A percentile compares a stretch with the other conserved stretches of the same genome.
Evolutionary conservation across 2,329 filamentous ascomycete genomes (phyloP).

Genomic region (Penicillium frequentans): DNA sequence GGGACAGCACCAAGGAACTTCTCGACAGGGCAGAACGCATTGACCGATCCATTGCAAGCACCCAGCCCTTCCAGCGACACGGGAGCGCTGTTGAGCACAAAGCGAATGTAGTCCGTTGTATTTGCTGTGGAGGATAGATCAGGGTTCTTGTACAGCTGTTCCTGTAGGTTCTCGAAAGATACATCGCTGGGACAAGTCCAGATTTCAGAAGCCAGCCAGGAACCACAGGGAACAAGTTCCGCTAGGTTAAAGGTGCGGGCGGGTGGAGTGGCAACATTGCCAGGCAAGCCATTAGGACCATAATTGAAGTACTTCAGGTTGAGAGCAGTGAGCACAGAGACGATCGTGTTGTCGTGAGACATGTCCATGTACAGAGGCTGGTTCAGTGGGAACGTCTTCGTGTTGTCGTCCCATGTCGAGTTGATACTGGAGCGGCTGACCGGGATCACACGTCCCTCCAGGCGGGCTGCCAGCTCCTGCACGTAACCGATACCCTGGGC

Average conservation of each 20-base stretch:
- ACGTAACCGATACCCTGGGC: slow-evolving; percentile 56
- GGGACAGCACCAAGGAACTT: slow-evolving; percentile 24
- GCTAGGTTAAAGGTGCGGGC: slow-evolving; percentile 52
- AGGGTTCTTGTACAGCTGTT: slow-evolving; percentile 32
- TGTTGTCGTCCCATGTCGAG: slow-evolving; percentile 49
- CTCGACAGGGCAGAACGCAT: slow-evolving; percentile 31
- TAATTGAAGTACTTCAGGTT: slow-evolving; percentile 54
- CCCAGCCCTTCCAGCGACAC: slow-evolving; percentile 30
- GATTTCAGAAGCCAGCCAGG: slow-evolving; percentile 56
- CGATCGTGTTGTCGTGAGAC: slow-evolving; percentile 55
- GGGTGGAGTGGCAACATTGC: slow-evolving; percentile 39
- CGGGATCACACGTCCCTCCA: slow-evolving; percentile 50
- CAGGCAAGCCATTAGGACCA: slow-evolving; percentile 27
- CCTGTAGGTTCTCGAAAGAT: slow-evolving; percentile 26
- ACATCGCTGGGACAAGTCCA: slow-evolving; percentile 48
- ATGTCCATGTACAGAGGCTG: slow-evolving; percentile 55
- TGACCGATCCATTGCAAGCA: slow-evolving; percentile 24
- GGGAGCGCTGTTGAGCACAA: slow-evolving; percentile 32
- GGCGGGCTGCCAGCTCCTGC: slow-evolving; percentile 52
- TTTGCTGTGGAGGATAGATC: slow-evolving; percentile 35
- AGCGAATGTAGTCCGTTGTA: slow-evolving; percentile 30
- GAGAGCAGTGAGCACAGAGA: slow-evolving; percentile 53
- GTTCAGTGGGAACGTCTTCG: slow-evolving; percentile 47
- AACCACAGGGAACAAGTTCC: slow-evolving; percentile 57
- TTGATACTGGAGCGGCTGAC: slow-evolving; percentile 55